phyloP scores from a whole-genome alignment of 2,329 filamentous ascomycete genomes.

The Apiospora arundinis region DNA sequence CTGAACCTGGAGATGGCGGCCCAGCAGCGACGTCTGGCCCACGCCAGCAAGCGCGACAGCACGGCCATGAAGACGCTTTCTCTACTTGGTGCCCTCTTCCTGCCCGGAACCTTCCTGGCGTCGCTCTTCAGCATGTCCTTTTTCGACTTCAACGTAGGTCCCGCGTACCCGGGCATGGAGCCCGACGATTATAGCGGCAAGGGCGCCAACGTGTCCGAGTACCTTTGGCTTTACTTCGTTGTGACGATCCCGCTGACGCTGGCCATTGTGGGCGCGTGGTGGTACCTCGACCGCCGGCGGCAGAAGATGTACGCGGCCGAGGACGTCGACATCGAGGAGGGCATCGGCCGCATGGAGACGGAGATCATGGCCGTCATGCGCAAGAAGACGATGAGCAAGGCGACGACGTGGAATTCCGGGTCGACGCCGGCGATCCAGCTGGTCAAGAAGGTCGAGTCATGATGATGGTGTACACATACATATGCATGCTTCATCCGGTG shows the following conservation, averaged over 20 bases:
- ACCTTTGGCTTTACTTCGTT: slow-evolving; percentile 69
- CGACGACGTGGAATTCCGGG: slow-evolving; percentile 58
- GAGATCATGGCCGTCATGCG: slow-evolving; percentile 63
- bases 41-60: slow-evolving; percentile 66
- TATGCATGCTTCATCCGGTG: not conserved
- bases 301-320: slow-evolving; percentile 55
- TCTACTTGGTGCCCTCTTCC: slow-evolving; percentile 66
- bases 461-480: not conserved
- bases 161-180: slow-evolving; percentile 23
- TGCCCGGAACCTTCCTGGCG: slow-evolving; percentile 67
- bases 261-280: slow-evolving; percentile 61
- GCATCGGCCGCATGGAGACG: slow-evolving; percentile 62
- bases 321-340: slow-evolving; percentile 58
- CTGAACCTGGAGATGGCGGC: slow-evolving; percentile 68
- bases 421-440: not conserved
- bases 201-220: slow-evolving; percentile 52
- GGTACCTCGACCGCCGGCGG: slow-evolving; percentile 57
- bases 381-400: slow-evolving; percentile 62
- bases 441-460: not conserved
- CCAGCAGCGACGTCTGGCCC: slow-evolving; percentile 64
- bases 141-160: slow-evolving; percentile 62
- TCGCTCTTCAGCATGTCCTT: slow-evolving; percentile 72
- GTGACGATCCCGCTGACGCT: slow-evolving; percentile 65
- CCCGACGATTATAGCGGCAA: slow-evolving; percentile 35
- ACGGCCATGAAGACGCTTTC: slow-evolving; percentile 71